Evolutionary conservation across 805 yeast genomes (phyloP).

Genomic region (Wickerhamiella musiphila): DNA sequence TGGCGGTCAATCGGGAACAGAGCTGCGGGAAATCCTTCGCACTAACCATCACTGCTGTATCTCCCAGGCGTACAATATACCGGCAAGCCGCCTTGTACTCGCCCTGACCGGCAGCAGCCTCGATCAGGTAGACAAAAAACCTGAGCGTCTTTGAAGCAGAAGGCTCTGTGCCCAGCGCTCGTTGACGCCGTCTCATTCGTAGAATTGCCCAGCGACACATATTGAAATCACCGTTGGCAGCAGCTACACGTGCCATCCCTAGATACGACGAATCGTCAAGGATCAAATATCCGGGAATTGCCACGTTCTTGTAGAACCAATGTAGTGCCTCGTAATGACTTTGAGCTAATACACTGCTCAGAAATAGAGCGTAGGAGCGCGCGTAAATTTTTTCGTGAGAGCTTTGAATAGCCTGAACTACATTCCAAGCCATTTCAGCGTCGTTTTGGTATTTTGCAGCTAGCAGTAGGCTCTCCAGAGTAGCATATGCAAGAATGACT

Average conservation of each 20-base stretch:
- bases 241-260: slow-evolving; percentile 15
- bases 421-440: slow-evolving; percentile 15
- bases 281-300: slow-evolving; percentile 18
- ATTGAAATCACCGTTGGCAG: slow-evolving; percentile 14
- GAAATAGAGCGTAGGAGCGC: slow-evolving; percentile 20
- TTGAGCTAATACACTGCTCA: slow-evolving; percentile 12
- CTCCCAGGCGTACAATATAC: slow-evolving; percentile 12
- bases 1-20: slow-evolving; percentile 6
- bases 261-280: slow-evolving; percentile 18
- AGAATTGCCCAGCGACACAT: slow-evolving; percentile 20
- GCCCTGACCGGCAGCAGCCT: slow-evolving; percentile 11
- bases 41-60: slow-evolving; percentile 9
- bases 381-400: slow-evolving; percentile 12
- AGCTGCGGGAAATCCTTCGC: slow-evolving; percentile 13
- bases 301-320: slow-evolving; percentile 16
- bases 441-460: slow-evolving; percentile 16
- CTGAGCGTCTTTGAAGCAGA: slow-evolving; percentile 2
- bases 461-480: slow-evolving; percentile 16
- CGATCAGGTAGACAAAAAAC: slow-evolving; percentile 11
- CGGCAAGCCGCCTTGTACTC: slow-evolving; percentile 9
- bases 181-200: slow-evolving; percentile 15
- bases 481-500: slow-evolving; percentile 8
- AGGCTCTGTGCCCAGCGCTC: slow-evolving; percentile 6
- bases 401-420: slow-evolving; percentile 12
- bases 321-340: slow-evolving; percentile 14